Evolutionary conservation across 169 alveolate genomes (phyloP).

Genomic region (Plasmodium knowlesi): DNA sequence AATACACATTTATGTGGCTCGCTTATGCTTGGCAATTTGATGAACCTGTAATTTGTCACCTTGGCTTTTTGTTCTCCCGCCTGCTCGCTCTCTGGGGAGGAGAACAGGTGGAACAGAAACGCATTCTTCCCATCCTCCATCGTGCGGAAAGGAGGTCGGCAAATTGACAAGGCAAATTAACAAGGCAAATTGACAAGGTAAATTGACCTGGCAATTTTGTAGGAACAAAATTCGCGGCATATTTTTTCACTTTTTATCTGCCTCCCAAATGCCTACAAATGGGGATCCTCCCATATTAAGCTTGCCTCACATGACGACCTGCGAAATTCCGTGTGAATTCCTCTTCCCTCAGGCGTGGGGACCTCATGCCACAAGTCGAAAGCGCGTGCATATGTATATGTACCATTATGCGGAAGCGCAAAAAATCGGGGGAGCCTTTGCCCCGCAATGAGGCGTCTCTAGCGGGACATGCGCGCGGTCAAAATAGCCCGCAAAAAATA

Average conservation of each 20-base stretch:
- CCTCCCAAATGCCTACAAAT: neutral
- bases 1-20: slow-evolving; percentile 57
- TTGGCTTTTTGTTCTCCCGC: neutral
- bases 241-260: neutral
- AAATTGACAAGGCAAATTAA: neutral
- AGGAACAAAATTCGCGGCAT: neutral
- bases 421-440: no score
- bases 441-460: neutral
- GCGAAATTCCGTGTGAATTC: neutral
- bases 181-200: no score
- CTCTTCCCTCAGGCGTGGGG: neutral
- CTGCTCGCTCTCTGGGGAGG: neutral
- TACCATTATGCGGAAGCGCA: neutral
- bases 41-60: slow-evolving; percentile 30
- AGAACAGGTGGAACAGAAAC: slow-evolving; percentile 58
- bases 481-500: neutral
- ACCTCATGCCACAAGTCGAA: neutral
- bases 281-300: neutral
- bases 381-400: neutral
- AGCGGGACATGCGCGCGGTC: neutral
- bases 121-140: slow-evolving; percentile 43
- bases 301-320: neutral
- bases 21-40: slow-evolving; percentile 62
- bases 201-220: no score
- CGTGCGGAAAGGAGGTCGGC: neutral